phyloP scores from a whole-genome alignment of 2,329 filamentous ascomycete genomes.

The Neonectria hederae region DNA sequence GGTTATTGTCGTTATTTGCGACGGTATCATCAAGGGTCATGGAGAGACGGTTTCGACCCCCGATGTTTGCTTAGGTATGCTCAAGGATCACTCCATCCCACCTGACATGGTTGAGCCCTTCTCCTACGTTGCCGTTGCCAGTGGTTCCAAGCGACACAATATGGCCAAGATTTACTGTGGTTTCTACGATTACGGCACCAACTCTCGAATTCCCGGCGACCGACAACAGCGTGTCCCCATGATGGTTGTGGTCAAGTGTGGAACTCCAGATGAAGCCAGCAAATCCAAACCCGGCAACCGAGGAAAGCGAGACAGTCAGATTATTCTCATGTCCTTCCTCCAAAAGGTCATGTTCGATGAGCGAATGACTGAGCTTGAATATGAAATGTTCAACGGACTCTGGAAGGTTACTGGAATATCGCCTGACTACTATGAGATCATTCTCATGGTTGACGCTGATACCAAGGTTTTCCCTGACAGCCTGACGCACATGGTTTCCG shows the following conservation, averaged over 20 bases:
- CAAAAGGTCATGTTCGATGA: conserved; percentile 99
- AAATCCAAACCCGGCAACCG: conserved; percentile 94
- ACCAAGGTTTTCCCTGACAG: conserved; percentile 99
- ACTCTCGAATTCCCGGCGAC: conserved; percentile 80
- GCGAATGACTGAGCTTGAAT: conserved; percentile 98
- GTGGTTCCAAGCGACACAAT: conserved; percentile 96
- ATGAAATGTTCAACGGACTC: conserved; percentile 98
- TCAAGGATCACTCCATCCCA: conserved; percentile 86
- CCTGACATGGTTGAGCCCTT: conserved; percentile 87
- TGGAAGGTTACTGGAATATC: conserved; percentile 99
- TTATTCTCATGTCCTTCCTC: conserved; percentile 98
- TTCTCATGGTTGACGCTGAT: conserved; percentile 99
- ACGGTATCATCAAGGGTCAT: conserved; percentile 96
- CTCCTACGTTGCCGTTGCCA: conserved; percentile 96
- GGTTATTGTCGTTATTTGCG: conserved; percentile 93
- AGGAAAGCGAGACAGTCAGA: conserved; percentile 98
- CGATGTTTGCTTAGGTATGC: conserved; percentile 90
- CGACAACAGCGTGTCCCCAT: conserved; percentile 98
- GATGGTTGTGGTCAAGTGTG: conserved; percentile 96
- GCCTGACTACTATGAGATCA: conserved; percentile 96
- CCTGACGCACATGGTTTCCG: conserved; percentile 97
- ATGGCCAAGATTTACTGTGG: conserved; percentile 99
- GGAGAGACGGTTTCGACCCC: conserved; percentile 89
- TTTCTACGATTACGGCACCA: conserved; percentile 94
- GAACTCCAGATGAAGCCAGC: conserved; percentile 84